phyloP scores from a whole-genome alignment of 2,329 filamentous ascomycete genomes.

The Sporothrix schenckii region DNA sequence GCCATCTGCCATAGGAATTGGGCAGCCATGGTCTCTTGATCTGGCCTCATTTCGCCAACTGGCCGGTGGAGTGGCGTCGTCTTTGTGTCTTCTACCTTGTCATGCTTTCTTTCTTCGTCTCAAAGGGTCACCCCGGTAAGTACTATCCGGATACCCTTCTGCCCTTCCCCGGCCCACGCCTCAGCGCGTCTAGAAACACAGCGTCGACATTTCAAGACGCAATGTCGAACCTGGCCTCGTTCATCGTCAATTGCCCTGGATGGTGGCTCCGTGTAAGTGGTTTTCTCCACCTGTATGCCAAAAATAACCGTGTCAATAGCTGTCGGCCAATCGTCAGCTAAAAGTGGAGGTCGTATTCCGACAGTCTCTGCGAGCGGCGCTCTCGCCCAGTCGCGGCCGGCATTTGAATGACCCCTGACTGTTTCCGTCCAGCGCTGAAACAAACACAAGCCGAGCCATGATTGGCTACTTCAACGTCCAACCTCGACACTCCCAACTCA shows the following conservation, averaged over 20 bases:
- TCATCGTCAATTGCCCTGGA: constrained; percentile 6
- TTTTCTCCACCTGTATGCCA: not conserved
- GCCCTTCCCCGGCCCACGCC: not conserved
- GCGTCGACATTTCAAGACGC: not conserved
- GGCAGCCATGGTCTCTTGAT: not conserved
- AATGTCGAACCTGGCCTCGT: not conserved
- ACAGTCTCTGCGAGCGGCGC: not conserved
- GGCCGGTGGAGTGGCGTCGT: constrained; percentile 11
- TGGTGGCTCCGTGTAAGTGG: constrained; percentile 18
- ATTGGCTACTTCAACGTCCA: constrained; percentile 28
- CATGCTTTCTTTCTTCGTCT: not conserved
- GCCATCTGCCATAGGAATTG: not conserved
- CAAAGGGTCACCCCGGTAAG: not conserved
- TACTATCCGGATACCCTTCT: not conserved
- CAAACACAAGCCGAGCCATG: constrained; percentile 26
- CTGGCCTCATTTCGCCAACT: constrained; percentile 26
- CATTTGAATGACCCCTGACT: not conserved
- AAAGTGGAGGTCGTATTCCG: constrained; percentile 10
- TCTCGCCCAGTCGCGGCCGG: not conserved
- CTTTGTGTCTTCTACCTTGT: not conserved
- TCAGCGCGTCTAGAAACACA: constrained; percentile 17
- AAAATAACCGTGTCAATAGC: constrained; percentile 19
- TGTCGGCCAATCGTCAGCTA: constrained; percentile 23
- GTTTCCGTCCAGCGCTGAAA: constrained; percentile 35
- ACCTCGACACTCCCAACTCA: not conserved